Evolutionary conservation across 495 filamentous ascomycete genomes (phyloP).

Genomic region (Hypoxylon subgilvum): DNA sequence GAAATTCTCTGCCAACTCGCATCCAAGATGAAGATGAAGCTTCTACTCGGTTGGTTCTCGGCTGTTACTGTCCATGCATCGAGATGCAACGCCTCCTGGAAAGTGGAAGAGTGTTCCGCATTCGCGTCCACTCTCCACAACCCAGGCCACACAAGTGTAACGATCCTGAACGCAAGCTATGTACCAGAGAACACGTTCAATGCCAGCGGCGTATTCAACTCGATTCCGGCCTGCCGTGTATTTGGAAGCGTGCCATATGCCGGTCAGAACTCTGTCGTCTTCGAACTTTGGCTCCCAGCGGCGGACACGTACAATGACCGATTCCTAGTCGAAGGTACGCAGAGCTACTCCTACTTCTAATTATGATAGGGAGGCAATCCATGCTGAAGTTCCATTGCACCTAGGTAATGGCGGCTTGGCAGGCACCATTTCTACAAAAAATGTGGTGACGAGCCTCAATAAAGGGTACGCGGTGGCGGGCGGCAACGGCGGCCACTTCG

Average conservation of each 20-base stretch:
- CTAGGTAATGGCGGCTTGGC: constrained; percentile 50
- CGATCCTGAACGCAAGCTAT: constrained; percentile 21
- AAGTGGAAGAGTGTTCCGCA: constrained; percentile 16
- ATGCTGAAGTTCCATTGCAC: neutral
- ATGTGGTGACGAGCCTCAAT: constrained; percentile 44
- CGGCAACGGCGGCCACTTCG: constrained; percentile 43
- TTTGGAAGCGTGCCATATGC: constrained; percentile 19
- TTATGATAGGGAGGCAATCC: neutral
- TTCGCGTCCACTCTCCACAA: constrained; percentile 16
- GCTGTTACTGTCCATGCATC: neutral
- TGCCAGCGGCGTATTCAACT: constrained; percentile 14
- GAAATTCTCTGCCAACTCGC: too few relatives aligned
- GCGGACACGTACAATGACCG: constrained; percentile 36
- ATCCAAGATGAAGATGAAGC: constrained; percentile 9
- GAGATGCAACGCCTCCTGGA: constrained; percentile 3
- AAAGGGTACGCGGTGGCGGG: constrained; percentile 47
- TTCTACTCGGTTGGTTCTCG: neutral
- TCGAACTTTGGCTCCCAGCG: constrained; percentile 42
- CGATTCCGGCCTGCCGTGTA: constrained; percentile 16
- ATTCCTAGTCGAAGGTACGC: constrained; percentile 45
- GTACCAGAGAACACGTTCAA: constrained; percentile 10
- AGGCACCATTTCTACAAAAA: constrained; percentile 41
- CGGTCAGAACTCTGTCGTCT: constrained; percentile 22
- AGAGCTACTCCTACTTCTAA: neutral
- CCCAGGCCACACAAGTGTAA: neutral